Base-by-base conservation (phyloP, 768 basidiomycete genomes). In the Lanmaoa pseudosensibilis region DNA sequence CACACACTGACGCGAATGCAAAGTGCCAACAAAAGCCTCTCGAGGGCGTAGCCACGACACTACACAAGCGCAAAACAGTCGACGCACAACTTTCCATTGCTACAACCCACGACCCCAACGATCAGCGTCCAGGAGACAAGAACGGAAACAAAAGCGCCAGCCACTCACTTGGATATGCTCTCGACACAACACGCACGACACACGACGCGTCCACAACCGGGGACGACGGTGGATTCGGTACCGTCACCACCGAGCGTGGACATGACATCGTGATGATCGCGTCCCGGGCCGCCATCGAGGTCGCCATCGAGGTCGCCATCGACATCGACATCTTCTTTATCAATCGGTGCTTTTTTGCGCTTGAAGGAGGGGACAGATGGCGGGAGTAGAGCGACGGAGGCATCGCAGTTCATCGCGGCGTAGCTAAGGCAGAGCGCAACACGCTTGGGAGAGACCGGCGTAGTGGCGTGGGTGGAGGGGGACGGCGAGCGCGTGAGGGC, bases 141-240 rank as follows among this genome's bases (percentile, higher is more conserved):
- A 37, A 16, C 5, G 5, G 5, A 27, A 46, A 48, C 5, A 23
- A 27, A 15, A 39, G 1, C 1, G 23, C 19, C 16, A n/a, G 27
- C 8, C 11, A 47, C 75, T 62, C 52, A 77, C 75, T 74, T 73
- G 48, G 58, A 55, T 3, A 69, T 61, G 49, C 68, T 75, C 61
- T 76, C 75, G 36, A 75, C 53, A 25, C 73, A 75, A 37, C 75
- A 76, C 33, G 63, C 62, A 18, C 68, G 63, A 50, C 75, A 76
- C 27, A 76, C 64, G 45, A 62, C 55, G 27, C 73, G 70, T 50
- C 73, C 75, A 52, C 75, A 76, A 13, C 75, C 75, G 1, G 67
- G 56, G 27, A 72, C 33, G 40, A 70, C 45, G 12, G 55, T 46
- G 4, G 64, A 41, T 2, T 58, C 62, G 9, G 51, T 34, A 30